Base-by-base conservation (phyloP, 441 rosid species). In the Populus hybrid region DNA sequence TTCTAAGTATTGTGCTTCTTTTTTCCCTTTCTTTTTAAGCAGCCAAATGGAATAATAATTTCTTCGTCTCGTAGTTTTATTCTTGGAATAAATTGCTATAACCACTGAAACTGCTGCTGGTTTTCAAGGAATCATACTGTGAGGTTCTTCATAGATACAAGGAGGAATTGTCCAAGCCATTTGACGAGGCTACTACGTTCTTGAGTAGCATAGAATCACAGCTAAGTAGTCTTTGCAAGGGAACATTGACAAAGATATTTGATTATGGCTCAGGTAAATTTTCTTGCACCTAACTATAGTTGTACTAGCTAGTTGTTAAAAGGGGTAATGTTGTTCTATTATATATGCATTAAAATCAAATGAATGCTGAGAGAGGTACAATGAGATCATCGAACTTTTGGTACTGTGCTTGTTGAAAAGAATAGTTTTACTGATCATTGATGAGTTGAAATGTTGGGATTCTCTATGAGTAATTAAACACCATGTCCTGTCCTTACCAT, bases 101-200 rank as follows among this genome's bases (percentile, higher is more conserved):
- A 40, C 54, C 30, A 42, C 16, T 70, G 28, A 32, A 61, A 23
- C 21, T 73, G 21, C 20, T 73, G 30, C n/a, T 40, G 26, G 30
- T 61, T 40, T 80, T 69, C 35, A 65, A 90, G 95, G 89, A 84
- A 78, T 87, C 92, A 30, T 91, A 89, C 72, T 88, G 91, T 85
- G 79, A 86, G 78, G 77, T 86, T 23, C 89, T 91, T 38, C 83
- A 74, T 24, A 85, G 83, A 81, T 89, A 78, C 85, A 91, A 88
- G 78, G 89, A 83, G 77, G 95, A 91, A 83, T 80, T 91, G 67
- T 83, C 92, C 36, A 89, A 81, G 88, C 89, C 91, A 8, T 84
- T 89, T 28, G 83, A 91, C 75, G 92, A 89, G 84, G 92, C 92
- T 10, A 77, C 88, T 26, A 70, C 83, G 36, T 91, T 91, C 86